Conservation (phyloP, 139 green algal genomes). For the Volvox africanus region DNA sequence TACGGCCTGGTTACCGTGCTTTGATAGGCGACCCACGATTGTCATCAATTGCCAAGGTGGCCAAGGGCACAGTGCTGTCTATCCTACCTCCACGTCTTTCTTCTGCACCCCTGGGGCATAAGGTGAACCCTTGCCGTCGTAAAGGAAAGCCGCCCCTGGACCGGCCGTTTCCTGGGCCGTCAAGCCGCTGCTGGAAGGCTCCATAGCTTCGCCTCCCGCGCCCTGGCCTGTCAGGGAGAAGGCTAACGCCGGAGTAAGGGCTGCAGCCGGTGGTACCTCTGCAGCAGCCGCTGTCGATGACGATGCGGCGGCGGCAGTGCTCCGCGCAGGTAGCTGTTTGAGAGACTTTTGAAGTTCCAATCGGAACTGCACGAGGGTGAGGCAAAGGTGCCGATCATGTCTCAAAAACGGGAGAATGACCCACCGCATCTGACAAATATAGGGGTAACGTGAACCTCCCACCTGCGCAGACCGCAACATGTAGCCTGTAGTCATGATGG, state of each 20-base stretch:
- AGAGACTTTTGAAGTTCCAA: slow-evolving; percentile 73
- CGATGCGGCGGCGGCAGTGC: not conserved
- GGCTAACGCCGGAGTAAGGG: not conserved
- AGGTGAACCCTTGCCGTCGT: slow-evolving; percentile 19
- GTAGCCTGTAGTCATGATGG: slow-evolving; percentile 89
- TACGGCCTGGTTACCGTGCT: no score
- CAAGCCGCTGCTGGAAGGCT: no score
- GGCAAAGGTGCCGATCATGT: no score
- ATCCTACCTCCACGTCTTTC: slow-evolving; percentile 60
- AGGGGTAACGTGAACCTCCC: not conserved
- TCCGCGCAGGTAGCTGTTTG: not conserved
- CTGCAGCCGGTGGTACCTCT: not conserved
- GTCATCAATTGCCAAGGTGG: no score
- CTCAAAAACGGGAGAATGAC: not conserved
- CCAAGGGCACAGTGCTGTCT: no score
- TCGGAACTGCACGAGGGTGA: slow-evolving; percentile 64
- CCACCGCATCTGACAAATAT: not conserved
- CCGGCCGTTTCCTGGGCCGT: not conserved
- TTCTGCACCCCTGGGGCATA: slow-evolving; percentile 79
- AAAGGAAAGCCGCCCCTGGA: slow-evolving; percentile 22
- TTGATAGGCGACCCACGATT: no score
- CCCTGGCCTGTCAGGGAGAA: not conserved
- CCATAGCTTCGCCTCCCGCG: not conserved
- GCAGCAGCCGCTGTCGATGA: not conserved
- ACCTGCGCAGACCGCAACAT: slow-evolving; percentile 84